A percentile compares a stretch with the other conserved stretches of the same genome.
Conservation (phyloP, 2,329 filamentous ascomycete species). For the Xylaria digitata region DNA sequence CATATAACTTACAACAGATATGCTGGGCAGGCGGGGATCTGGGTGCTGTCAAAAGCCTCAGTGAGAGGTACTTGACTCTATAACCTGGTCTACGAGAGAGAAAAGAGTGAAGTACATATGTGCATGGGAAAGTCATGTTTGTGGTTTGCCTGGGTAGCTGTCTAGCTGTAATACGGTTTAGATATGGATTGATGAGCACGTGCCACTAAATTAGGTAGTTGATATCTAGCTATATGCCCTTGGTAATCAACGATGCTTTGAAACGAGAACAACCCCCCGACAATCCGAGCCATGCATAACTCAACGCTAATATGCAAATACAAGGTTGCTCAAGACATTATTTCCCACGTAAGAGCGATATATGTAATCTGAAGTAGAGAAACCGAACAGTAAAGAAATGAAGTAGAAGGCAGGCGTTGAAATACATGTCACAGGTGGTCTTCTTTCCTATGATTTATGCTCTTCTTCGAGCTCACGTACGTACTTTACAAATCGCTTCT, state of each 20-base stretch:
- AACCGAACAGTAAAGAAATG: not conserved
- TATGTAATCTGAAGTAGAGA: constrained; percentile 10
- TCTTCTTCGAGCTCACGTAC: constrained; percentile 81
- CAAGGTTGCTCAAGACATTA: not conserved
- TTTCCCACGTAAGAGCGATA: constrained; percentile 16
- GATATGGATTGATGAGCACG: constrained; percentile 1
- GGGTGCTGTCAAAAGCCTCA: constrained; percentile 40
- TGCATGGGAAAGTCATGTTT: no score
- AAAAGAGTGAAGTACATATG: no score
- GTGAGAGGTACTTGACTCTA: constrained; percentile 44
- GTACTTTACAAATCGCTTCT: constrained; percentile 96
- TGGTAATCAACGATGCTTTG: not conserved
- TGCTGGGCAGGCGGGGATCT: constrained; percentile 47
- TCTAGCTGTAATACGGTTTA: not conserved
- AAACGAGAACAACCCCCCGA: not conserved
- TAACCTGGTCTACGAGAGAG: constrained; percentile 4
- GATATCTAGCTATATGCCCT: constrained; percentile 2
- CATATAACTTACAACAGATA: constrained; percentile 50
- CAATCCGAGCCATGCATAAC: constrained; percentile 23
- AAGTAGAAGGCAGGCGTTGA: not conserved
- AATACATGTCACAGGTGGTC: not conserved
- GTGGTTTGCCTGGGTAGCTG: no score
- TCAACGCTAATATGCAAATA: constrained; percentile 31
- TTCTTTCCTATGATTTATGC: constrained; percentile 37
- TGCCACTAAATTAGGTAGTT: not conserved